phyloP scores from a whole-genome alignment of 345 rosid genomes.

The Punica granatum region DNA sequence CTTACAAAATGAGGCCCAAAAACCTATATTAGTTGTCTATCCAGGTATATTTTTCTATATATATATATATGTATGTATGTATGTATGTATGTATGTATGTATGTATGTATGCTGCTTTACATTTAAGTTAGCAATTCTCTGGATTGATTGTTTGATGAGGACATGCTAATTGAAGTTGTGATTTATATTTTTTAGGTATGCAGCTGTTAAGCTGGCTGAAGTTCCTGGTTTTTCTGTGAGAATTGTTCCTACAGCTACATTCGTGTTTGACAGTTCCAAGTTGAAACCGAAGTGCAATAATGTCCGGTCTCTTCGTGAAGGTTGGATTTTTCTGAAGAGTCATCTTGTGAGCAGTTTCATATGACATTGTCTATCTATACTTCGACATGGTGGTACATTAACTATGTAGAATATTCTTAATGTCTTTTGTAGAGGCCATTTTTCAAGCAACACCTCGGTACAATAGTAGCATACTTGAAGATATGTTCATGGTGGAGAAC shows the following conservation, averaged over 20 bases:
- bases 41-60: conserved; percentile 44
- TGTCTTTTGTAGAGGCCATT: conserved; percentile 32
- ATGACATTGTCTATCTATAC: not conserved
- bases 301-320: conserved; percentile 52
- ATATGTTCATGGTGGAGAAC: conserved; percentile 61
- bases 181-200: conserved; percentile 11
- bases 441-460: conserved; percentile 60
- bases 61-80: too few species aligned
- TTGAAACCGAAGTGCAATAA: conserved; percentile 63
- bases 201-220: conserved; percentile 46
- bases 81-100: too few species aligned
- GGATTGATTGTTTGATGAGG: not conserved
- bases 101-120: too few species aligned
- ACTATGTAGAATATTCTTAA: not conserved
- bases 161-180: not conserved
- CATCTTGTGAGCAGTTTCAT: not conserved
- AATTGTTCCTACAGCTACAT: conserved; percentile 66
- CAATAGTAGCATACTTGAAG: conserved; percentile 82
- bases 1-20: conserved; percentile 79
- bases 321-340: conserved; percentile 24
- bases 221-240: conserved; percentile 50
- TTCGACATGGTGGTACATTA: not conserved
- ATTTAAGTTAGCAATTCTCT: not conserved
- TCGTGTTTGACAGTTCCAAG: conserved; percentile 53
- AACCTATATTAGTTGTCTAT: conserved; percentile 64